Base-by-base conservation (phyloP, 73 alveolate genomes). In the Paramecium octaurelia region DNA sequence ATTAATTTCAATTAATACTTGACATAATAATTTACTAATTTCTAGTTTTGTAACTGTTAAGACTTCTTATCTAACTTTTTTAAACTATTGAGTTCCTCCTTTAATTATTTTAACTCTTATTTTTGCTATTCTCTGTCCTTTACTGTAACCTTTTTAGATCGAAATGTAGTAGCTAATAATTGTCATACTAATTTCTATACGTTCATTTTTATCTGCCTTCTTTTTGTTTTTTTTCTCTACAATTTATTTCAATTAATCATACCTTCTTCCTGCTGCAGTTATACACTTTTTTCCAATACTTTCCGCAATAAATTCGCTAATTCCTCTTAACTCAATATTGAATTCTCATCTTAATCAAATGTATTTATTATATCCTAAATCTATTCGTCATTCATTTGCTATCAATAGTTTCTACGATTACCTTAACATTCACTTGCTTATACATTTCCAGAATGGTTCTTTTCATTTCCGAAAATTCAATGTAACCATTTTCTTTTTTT, bases 81-180 rank as follows among this genome's bases (percentile, higher is more conserved):
- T 34, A 64, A 64, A 10, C 12, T 14, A 14, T 64, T 64, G 14
- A 64, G 42, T 64, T 64, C 84, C 11, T 27, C 12, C 27, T 64
- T 64, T 34, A 64, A 64, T 12, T 34, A 6, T 8, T 27, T 2
- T 24, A 64, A 5, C 46, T 64, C 84, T 34, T 64, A 34, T 34
- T 64, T 64, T 64, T 64, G 7, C 31, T 3, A 27, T 64, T 64
- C 84, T 34, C 46, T 64, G 5, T 54, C 69, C 16, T 20, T 64
- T 64, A 24, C 12, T 27, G 27, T 11, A 4, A 64, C 31, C 10
- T 64, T 64, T 34, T 64, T 64, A 14, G 42, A 31, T 31, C 84
- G 84, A 64, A 64, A 64, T 64, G 84, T 12, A 23, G 84, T 64
- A 3, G 84, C 84, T 64, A 64, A 64, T 64, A 64, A 64, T 27